These are phyloP conservation scores for Emergomyces pasteurianus DNA, from an alignment of 2,329 filamentous ascomycete genomes.

Conservation along the genomic window DNA sequence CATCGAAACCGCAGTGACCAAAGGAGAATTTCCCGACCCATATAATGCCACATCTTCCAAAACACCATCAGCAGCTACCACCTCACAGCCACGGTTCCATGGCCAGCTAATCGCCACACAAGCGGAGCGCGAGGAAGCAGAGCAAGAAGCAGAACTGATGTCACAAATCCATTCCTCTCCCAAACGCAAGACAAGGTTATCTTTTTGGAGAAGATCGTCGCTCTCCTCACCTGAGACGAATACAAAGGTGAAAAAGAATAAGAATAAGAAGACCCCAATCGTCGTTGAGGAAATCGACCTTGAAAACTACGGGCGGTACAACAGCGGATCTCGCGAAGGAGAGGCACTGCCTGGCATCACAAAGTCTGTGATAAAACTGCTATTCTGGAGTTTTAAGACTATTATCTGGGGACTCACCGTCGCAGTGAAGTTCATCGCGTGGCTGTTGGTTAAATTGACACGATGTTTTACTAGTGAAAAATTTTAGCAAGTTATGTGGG, in stretches of 20 bases:
- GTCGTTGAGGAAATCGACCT: slow-evolving; percentile 34
- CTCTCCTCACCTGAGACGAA: slow-evolving; percentile 10
- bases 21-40: slow-evolving; percentile 5
- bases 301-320: slow-evolving; percentile 33
- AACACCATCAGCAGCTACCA: slow-evolving; percentile 8
- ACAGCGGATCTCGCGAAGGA: slow-evolving; percentile 23
- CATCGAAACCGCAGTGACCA: slow-evolving; percentile 15
- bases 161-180: slow-evolving; percentile 20
- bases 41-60: slow-evolving; percentile 4
- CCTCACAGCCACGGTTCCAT: slow-evolving; percentile 14
- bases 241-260: slow-evolving; percentile 12
- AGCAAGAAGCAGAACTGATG: slow-evolving; percentile 26
- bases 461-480: slow-evolving; percentile 32
- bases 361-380: slow-evolving; percentile 22
- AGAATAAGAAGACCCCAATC: slow-evolving; percentile 22
- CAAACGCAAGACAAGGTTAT: slow-evolving; percentile 7
- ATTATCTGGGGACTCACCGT: slow-evolving; percentile 27
- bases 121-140: slow-evolving; percentile 33
- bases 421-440: slow-evolving; percentile 29
- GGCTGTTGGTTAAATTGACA: slow-evolving; percentile 29
- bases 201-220: slow-evolving; percentile 9
- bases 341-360: slow-evolving; percentile 29
- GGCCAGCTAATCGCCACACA: slow-evolving; percentile 25
- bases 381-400: slow-evolving; percentile 29
- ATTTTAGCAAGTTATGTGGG: slow-evolving; percentile 21